Evolutionary conservation across 345 rosid genomes (phyloP), one percentile per base, ranked within the genome.

Genomic region (Rubroshorea leprosula): DNA sequence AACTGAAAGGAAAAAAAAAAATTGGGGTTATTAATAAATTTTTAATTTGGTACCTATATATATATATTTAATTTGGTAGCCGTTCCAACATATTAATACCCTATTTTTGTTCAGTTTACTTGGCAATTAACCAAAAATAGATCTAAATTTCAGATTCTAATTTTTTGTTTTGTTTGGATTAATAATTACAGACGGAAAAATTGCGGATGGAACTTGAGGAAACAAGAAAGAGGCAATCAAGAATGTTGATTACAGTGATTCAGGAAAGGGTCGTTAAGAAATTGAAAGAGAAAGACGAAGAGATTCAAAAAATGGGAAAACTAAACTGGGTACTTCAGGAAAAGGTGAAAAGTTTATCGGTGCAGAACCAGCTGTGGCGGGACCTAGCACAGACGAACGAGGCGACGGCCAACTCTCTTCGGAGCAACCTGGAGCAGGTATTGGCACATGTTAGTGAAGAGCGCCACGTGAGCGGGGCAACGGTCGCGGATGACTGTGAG

Each of bases 331-430:
- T 69, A 54, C 78, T 89, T 24, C 84, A 86, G 64, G 95, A 89
- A 26, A 67, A 78, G 1, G 83, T 81, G n/a, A 80, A 79, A 55
- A 64, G 68, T 41, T 57, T 89, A 2, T 76, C 31, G 61, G 61
- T 74, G 0, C 95, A 90, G 62, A 86, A 81, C 55, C 88, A 80
- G 19, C 53, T 84, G 0, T 87, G 86, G 97, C 66, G 82, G 5
- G 85, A 83, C 26, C 51, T 83, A 21, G 95, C 95, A 0, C 88
- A 81, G 31, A 69, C 75, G 16, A 84, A 84, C 22, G 97, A 90
- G 68, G 86, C 86, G 46, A 74, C 80, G 0, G 90, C 90, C 11
- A 83, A 78, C 53, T 74, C 79, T 3, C 77, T 89, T 16, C 70
- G 90, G 1, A 62, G 57, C 65, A 78, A 81, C 35, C 79, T 89